Percentiles rank a stretch among this genome's conserved stretches.
phyloP scores from a whole-genome alignment of 345 rosid species.

The Camelina sativa region DNA sequence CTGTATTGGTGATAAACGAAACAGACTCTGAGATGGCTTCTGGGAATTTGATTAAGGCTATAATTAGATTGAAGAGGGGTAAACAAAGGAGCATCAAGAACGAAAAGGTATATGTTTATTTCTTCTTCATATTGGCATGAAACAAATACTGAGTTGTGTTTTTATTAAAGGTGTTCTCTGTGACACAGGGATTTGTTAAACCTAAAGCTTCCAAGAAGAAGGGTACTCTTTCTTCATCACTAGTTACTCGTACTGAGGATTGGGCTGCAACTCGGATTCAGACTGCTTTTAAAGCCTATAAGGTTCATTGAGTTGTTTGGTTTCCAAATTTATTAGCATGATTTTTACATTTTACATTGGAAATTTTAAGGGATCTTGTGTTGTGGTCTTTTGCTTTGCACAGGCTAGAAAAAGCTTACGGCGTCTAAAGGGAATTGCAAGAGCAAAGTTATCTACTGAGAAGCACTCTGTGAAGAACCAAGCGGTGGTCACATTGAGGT shows the following conservation, averaged over 20 bases:
- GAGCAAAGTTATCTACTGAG: slow-evolving; percentile 58
- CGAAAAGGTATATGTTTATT: slow-evolving; percentile 41
- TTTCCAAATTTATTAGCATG: not conserved
- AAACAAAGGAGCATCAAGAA: slow-evolving; percentile 55
- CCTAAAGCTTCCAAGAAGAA: slow-evolving; percentile 71
- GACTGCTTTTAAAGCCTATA: slow-evolving; percentile 76
- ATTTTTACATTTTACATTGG: not conserved
- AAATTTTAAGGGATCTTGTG: not conserved
- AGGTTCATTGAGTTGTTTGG: slow-evolving; percentile 47
- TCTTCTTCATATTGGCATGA: not conserved
- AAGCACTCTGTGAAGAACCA: slow-evolving; percentile 63
- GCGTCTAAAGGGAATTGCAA: slow-evolving; percentile 63
- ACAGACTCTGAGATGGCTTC: slow-evolving; percentile 66
- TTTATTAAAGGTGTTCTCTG: slow-evolving; percentile 1
- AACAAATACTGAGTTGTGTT: not conserved
- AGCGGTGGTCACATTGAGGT: slow-evolving; percentile 58
- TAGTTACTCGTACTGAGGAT: slow-evolving; percentile 53
- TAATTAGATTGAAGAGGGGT: slow-evolving; percentile 67
- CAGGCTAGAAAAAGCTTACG: slow-evolving; percentile 82
- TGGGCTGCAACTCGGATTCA: slow-evolving; percentile 74
- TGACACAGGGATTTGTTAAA: slow-evolving; percentile 61
- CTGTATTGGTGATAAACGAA: slow-evolving; percentile 34
- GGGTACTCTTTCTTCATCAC: slow-evolving; percentile 44
- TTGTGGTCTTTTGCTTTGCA: not conserved
- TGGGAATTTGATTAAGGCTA: slow-evolving; percentile 76